Percentiles rank a stretch among this genome's conserved stretches.
Conservation (phyloP, 805 yeast genomes). For the Candida ipomoeae region DNA sequence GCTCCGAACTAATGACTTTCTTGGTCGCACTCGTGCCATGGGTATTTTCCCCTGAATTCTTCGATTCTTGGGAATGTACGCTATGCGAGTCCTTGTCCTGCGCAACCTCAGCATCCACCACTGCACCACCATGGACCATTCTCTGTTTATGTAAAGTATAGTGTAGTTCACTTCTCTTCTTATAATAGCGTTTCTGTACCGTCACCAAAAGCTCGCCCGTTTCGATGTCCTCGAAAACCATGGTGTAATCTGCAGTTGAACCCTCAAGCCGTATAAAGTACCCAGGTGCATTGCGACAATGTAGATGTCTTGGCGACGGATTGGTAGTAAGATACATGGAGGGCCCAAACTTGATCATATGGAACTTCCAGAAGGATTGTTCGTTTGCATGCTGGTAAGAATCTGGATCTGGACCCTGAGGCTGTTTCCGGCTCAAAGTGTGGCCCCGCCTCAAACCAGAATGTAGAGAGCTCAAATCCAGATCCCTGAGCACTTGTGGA, state of each 20-base stretch:
- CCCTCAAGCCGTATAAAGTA: constrained; percentile 38
- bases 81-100: not conserved
- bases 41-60: not conserved
- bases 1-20: not conserved
- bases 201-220: constrained; percentile 13
- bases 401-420: constrained; percentile 11
- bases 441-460: not conserved
- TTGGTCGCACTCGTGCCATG: too few species aligned
- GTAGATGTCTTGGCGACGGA: constrained; percentile 57
- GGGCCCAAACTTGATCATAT: constrained; percentile 49
- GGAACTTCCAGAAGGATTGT: constrained; percentile 58
- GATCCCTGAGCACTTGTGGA: not conserved
- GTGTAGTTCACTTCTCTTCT: constrained; percentile 2
- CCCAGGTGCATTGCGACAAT: constrained; percentile 60
- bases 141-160: constrained; percentile 6
- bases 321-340: constrained; percentile 63
- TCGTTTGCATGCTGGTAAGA: not conserved
- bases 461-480: not conserved
- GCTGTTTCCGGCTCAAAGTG: constrained; percentile 10
- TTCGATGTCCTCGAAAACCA: constrained; percentile 16
- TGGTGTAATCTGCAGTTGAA: constrained; percentile 1
- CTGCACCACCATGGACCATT: constrained; percentile 3
- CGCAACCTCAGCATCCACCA: not conserved
- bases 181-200: constrained; percentile 5
- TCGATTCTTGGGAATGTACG: not conserved